Evolutionary conservation across 768 basidiomycete species (phyloP).

Genomic region (Russula earlei): DNA sequence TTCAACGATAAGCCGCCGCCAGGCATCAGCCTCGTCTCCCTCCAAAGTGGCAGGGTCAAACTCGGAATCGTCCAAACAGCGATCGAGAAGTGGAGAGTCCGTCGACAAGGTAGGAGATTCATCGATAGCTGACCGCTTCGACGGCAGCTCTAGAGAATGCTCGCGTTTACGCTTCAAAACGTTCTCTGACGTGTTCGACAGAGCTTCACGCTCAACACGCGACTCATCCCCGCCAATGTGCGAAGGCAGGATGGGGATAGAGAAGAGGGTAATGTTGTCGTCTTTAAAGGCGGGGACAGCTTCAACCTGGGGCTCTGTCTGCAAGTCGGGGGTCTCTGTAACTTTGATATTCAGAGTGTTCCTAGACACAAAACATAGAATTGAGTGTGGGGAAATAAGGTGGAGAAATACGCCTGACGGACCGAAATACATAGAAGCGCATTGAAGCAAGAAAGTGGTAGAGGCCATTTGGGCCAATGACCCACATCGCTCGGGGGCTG

Average conservation of each 20-base stretch:
- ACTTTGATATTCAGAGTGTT: slow-evolving; percentile 41
- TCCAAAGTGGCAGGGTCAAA: slow-evolving; percentile 29
- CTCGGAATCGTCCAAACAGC: slow-evolving; percentile 20
- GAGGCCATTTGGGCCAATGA: slow-evolving; percentile 70
- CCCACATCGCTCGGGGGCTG: slow-evolving; percentile 42
- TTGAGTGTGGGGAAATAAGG: neutral
- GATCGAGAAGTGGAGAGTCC: slow-evolving; percentile 19
- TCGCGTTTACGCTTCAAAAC: slow-evolving; percentile 26
- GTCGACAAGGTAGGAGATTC: neutral
- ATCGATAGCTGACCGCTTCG: slow-evolving; percentile 20
- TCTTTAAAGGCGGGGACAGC: slow-evolving; percentile 47
- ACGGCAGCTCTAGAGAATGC: slow-evolving; percentile 17
- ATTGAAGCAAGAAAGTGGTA: slow-evolving; percentile 61
- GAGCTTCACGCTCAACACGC: neutral
- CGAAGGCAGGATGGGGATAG: slow-evolving; percentile 36
- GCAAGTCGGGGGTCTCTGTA: slow-evolving; percentile 32
- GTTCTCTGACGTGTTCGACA: slow-evolving; percentile 9
- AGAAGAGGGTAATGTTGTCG: slow-evolving; percentile 54
- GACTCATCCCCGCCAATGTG: neutral
- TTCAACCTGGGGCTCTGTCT: slow-evolving; percentile 22
- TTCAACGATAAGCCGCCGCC: slow-evolving; percentile 42
- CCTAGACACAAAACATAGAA: slow-evolving; percentile 26
- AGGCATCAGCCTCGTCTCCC: slow-evolving; percentile 43
- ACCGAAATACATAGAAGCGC: slow-evolving; percentile 64
- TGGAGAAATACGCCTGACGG: slow-evolving; percentile 16